phyloP scores from a whole-genome alignment of 805 yeast genomes.

The Grigorovia jiainica region DNA sequence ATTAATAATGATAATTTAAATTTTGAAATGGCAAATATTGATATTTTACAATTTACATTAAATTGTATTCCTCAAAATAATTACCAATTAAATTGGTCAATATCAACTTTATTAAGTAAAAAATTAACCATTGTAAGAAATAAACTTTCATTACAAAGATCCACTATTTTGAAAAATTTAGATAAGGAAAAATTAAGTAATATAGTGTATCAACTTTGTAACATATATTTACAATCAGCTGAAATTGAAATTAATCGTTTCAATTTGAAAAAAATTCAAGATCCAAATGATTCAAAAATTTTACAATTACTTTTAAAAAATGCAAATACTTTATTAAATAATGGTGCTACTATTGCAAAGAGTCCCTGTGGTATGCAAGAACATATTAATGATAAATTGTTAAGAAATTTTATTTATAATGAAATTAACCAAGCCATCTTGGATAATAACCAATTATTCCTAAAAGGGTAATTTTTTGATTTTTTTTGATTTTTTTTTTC shows the following conservation, averaged over 20 bases:
- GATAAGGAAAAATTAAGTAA: conserved; percentile 16
- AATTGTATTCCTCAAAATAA: conserved; percentile 7
- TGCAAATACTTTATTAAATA: conserved; percentile 15
- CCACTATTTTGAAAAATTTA: conserved; percentile 6
- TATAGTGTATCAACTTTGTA: conserved; percentile 21
- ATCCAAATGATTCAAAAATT: conserved; percentile 4
- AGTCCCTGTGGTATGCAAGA: conserved; percentile 25
- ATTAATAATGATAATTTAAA: conserved; percentile 1
- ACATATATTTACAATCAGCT: conserved; percentile 14
- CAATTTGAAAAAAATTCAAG: conserved; percentile 6
- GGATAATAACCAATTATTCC: neutral
- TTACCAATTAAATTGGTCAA: conserved; percentile 12
- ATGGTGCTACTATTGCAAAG: conserved; percentile 19
- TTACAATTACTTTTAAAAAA: conserved; percentile 17
- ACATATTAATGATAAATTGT: conserved; percentile 21
- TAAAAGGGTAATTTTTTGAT: neutral
- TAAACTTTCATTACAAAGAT: conserved; percentile 9
- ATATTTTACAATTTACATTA: conserved; percentile 12
- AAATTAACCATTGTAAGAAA: conserved; percentile 10
- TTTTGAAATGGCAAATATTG: conserved; percentile 12
- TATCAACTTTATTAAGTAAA: conserved; percentile 13
- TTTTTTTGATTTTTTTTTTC: neutral
- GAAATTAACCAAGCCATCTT: conserved; percentile 13
- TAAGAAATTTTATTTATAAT: conserved; percentile 20
- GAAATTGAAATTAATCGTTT: conserved; percentile 21